These are phyloP conservation scores for Aspergillus sp. DNA, from an alignment of 2,329 filamentous ascomycete genomes.

Conservation along the genomic window DNA sequence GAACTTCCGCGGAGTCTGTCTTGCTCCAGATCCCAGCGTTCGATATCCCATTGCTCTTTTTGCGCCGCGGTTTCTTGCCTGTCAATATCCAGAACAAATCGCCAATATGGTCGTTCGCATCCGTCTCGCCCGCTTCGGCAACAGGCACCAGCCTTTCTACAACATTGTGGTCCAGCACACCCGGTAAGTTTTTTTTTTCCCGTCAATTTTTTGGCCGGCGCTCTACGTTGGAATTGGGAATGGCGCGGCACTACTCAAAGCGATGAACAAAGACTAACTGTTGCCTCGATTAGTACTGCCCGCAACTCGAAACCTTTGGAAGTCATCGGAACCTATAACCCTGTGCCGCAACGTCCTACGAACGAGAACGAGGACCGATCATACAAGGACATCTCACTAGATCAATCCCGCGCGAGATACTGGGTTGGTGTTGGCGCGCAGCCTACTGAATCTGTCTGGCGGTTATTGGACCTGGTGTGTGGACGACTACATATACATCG, in stretches of 20 bases:
- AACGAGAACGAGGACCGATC: slow-evolving; percentile 54
- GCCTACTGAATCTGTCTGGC: slow-evolving; percentile 86
- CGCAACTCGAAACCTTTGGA: slow-evolving; percentile 87
- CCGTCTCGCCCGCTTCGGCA: slow-evolving; percentile 89
- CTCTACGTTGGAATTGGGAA: not conserved
- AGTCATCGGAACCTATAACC: slow-evolving; percentile 73
- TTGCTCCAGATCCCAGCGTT: not conserved
- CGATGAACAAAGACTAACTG: not conserved
- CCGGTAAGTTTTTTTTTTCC: slow-evolving; percentile 57
- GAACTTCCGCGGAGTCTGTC: slow-evolving; percentile 30
- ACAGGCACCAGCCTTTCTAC: slow-evolving; percentile 85
- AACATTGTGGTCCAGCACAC: slow-evolving; percentile 97
- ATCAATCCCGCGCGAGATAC: slow-evolving; percentile 78
- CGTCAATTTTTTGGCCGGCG: not conserved
- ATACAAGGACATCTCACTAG: slow-evolving; percentile 90
- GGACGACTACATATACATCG: not conserved
- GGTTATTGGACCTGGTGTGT: slow-evolving; percentile 75
- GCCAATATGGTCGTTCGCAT: slow-evolving; percentile 85
- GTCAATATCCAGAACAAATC: slow-evolving; percentile 4
- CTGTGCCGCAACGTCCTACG: slow-evolving; percentile 55
- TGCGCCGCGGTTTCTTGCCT: not conserved
- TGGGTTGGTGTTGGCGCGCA: slow-evolving; percentile 97
- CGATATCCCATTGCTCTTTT: not conserved
- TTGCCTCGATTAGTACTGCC: slow-evolving; percentile 62
- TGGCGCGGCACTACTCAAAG: not conserved